phyloP scores from a whole-genome alignment of 2,329 filamentous ascomycete genomes.

The Metarhizium album region DNA sequence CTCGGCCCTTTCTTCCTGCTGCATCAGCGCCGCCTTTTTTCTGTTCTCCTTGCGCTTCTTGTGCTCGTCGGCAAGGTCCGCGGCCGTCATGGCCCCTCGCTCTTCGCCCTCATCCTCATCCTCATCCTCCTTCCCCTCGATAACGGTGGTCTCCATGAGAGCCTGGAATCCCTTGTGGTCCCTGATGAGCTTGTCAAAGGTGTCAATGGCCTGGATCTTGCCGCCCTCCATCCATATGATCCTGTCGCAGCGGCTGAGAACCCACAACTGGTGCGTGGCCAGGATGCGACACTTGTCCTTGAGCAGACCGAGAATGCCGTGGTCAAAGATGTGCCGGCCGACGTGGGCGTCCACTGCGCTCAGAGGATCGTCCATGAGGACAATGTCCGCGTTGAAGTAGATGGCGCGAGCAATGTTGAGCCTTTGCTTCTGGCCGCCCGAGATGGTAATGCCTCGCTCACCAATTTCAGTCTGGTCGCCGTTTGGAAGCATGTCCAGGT shows the following conservation, averaged over 20 bases:
- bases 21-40: slow-evolving; percentile 58
- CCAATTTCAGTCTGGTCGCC: slow-evolving; percentile 89
- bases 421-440: slow-evolving; percentile 89
- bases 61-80: slow-evolving; percentile 18
- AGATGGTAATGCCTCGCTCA: slow-evolving; percentile 89
- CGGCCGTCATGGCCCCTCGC: slow-evolving; percentile 33
- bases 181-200: slow-evolving; percentile 78
- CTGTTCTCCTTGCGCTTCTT: slow-evolving; percentile 44
- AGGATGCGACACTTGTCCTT: slow-evolving; percentile 84
- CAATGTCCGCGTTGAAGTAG: slow-evolving; percentile 57
- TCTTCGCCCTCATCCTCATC: too few species aligned
- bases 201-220: slow-evolving; percentile 73
- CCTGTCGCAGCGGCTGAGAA: slow-evolving; percentile 79
- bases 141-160: slow-evolving; percentile 75
- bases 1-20: slow-evolving; percentile 57
- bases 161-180: slow-evolving; percentile 68
- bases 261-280: slow-evolving; percentile 91
- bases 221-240: slow-evolving; percentile 92
- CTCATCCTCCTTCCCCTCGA: slow-evolving; percentile 53
- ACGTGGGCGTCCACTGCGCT: slow-evolving; percentile 62
- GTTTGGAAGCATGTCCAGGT: slow-evolving; percentile 86
- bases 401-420: slow-evolving; percentile 83
- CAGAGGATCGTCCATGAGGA: slow-evolving; percentile 59
- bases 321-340: slow-evolving; percentile 74
- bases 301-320: slow-evolving; percentile 81